Conservation (phyloP, 257 asterid species). For the Gentiana dahurica region DNA sequence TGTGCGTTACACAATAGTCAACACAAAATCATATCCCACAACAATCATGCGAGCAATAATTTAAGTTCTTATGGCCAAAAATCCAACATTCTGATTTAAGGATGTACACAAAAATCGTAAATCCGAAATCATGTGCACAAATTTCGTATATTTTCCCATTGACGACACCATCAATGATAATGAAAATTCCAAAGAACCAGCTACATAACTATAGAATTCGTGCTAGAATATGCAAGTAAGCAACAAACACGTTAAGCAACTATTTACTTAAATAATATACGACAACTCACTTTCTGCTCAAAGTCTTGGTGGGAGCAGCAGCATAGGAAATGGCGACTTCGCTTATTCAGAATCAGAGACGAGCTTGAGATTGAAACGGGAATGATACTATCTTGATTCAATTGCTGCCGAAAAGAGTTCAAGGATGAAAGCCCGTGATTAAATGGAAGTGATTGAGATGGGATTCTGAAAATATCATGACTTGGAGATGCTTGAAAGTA, state of each 20-base stretch:
- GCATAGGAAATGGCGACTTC: conserved; percentile 6
- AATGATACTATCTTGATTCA: neutral
- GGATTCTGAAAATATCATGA: conserved; percentile 3
- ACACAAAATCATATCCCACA: too few species aligned
- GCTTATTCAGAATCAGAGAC: neutral
- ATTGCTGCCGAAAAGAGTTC: neutral
- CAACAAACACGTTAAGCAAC: neutral
- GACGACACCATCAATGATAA: too few species aligned
- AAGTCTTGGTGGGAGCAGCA: conserved; percentile 10
- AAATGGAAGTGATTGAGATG: neutral
- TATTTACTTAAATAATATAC: neutral
- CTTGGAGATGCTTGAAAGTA: neutral
- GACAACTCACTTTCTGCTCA: conserved; percentile 14
- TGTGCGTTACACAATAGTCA: too few species aligned
- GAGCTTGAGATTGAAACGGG: neutral
- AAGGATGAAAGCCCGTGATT: neutral
- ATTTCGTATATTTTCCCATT: too few species aligned
- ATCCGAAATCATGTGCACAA: too few species aligned
- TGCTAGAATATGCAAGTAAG: neutral
- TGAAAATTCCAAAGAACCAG: too few species aligned
- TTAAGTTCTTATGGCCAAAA: too few species aligned
- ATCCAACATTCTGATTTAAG: too few species aligned
- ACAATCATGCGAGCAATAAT: too few species aligned
- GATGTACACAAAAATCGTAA: too few species aligned
- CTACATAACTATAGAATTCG: too few species aligned